Evolutionary conservation across 495 filamentous ascomycete genomes (phyloP).

Genomic region (Melanomma pulvis-pyrius): DNA sequence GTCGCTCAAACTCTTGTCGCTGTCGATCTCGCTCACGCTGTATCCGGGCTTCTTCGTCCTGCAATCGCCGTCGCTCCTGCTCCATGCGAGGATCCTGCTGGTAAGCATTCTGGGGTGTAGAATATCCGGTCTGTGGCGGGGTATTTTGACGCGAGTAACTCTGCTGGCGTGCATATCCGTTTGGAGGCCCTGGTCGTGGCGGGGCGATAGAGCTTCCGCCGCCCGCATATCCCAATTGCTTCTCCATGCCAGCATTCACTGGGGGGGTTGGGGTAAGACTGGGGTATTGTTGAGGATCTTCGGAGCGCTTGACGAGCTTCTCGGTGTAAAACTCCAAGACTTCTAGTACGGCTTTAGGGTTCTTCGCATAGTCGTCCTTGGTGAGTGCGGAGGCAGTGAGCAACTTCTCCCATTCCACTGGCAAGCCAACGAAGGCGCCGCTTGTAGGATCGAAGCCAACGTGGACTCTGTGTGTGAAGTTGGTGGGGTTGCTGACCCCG

Average conservation of each 20-base stretch:
- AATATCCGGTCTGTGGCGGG: constrained; percentile 23
- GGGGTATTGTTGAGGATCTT: constrained; percentile 77
- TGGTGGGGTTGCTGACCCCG: constrained; percentile 95
- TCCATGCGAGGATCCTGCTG: constrained; percentile 38
- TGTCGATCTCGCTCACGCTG: constrained; percentile 49
- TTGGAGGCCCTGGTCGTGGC: constrained; percentile 68
- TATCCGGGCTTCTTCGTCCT: constrained; percentile 49
- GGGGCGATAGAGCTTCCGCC: constrained; percentile 74
- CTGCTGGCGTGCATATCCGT: constrained; percentile 49
- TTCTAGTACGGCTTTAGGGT: constrained; percentile 97
- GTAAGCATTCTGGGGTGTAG: constrained; percentile 25
- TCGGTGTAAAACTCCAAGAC: constrained; percentile 97
- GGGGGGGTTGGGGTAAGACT: constrained; percentile 71
- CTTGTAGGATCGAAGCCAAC: constrained; percentile 95
- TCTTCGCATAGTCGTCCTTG: constrained; percentile 95
- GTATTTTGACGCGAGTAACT: constrained; percentile 45
- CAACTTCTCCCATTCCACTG: constrained; percentile 94
- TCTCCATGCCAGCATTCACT: constrained; percentile 58
- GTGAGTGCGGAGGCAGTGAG: constrained; percentile 94
- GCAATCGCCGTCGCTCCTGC: constrained; percentile 50
- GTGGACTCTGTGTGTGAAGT: constrained; percentile 94
- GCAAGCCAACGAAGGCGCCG: constrained; percentile 89
- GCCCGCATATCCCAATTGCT: constrained; percentile 64
- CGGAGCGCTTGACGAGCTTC: constrained; percentile 76
- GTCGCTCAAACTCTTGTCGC: constrained; percentile 56